phyloP scores from a whole-genome alignment of 2,329 filamentous ascomycete genomes.

The Colletotrichum cereale region DNA sequence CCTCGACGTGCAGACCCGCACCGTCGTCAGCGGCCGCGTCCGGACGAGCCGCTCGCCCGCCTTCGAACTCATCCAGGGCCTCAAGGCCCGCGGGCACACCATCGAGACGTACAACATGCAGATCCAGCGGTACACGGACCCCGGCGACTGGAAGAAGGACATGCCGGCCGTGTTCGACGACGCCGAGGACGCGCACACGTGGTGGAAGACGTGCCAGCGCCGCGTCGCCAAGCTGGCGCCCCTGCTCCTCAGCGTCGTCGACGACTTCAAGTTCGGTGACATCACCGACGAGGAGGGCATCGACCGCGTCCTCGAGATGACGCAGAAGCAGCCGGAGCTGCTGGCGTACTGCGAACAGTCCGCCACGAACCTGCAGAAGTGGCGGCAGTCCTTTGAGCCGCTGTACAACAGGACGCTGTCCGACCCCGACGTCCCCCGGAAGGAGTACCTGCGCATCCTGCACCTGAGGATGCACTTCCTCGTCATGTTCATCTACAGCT shows the following conservation, averaged over 20 bases:
- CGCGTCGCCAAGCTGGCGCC: conserved; percentile 49
- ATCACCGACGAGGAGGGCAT: conserved; percentile 30
- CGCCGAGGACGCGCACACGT: conserved; percentile 52
- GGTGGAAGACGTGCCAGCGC: conserved; percentile 54
- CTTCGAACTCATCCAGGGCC: conserved; percentile 28
- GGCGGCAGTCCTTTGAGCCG: conserved; percentile 55
- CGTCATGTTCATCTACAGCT: conserved; percentile 55
- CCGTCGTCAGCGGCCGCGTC: conserved; percentile 27
- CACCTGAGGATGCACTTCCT: conserved; percentile 57
- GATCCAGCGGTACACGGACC: conserved; percentile 34
- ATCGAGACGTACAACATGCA: conserved; percentile 39
- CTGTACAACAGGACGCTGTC: conserved; percentile 49
- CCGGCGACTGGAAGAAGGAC: conserved; percentile 44
- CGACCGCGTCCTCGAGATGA: conserved; percentile 11
- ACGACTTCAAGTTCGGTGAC: conserved; percentile 35
- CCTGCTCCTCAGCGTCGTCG: conserved; percentile 24
- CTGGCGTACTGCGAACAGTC: conserved; percentile 29
- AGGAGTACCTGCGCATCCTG: conserved; percentile 47
- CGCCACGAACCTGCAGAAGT: conserved; percentile 49
- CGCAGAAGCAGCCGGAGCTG: conserved; percentile 32
- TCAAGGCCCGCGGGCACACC: conserved; percentile 29
- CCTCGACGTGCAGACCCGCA: conserved; percentile 38
- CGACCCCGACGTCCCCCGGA: conserved; percentile 45
- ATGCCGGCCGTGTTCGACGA: conserved; percentile 50
- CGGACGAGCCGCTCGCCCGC: conserved; percentile 24